Evolutionary conservation across 192 early-diverging fungal species (phyloP).

Genomic region (Entophlyctis helioformis): DNA sequence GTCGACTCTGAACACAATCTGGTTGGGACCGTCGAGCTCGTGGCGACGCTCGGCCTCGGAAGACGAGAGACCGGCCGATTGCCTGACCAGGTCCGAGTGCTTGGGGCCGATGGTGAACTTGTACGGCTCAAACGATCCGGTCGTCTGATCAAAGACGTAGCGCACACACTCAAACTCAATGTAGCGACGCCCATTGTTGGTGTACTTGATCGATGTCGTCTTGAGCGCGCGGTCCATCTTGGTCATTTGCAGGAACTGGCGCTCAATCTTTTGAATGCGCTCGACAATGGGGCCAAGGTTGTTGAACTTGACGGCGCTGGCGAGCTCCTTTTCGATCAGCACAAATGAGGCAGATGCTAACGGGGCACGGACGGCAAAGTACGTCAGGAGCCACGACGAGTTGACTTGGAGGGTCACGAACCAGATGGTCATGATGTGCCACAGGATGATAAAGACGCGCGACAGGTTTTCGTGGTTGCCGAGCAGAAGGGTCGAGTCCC

Average conservation of each 20-base stretch:
- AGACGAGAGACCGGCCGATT: conserved; percentile 26
- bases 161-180: conserved; percentile 64
- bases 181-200: conserved; percentile 37
- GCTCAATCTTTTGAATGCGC: conserved; percentile 12
- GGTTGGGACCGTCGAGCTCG: conserved; percentile 58
- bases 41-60: conserved; percentile 36
- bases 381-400: conserved; percentile 42
- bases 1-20: conserved; percentile 51
- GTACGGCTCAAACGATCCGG: conserved; percentile 44
- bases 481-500: conserved; percentile 33
- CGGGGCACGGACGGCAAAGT: conserved; percentile 46
- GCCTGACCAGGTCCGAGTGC: conserved; percentile 12
- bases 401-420: conserved; percentile 37
- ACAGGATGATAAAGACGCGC: conserved; percentile 55
- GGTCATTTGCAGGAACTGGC: not conserved
- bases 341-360: conserved; percentile 13
- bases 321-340: conserved; percentile 16
- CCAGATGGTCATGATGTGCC: conserved; percentile 67
- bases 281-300: conserved; percentile 21
- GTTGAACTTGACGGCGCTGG: conserved; percentile 10
- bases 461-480: conserved; percentile 47
- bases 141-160: conserved; percentile 48
- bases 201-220: conserved; percentile 21
- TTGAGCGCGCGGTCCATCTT: conserved; percentile 9
- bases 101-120: conserved; percentile 40